Conservation (phyloP, 345 rosid genomes). For the Eucalyptus albens region DNA sequence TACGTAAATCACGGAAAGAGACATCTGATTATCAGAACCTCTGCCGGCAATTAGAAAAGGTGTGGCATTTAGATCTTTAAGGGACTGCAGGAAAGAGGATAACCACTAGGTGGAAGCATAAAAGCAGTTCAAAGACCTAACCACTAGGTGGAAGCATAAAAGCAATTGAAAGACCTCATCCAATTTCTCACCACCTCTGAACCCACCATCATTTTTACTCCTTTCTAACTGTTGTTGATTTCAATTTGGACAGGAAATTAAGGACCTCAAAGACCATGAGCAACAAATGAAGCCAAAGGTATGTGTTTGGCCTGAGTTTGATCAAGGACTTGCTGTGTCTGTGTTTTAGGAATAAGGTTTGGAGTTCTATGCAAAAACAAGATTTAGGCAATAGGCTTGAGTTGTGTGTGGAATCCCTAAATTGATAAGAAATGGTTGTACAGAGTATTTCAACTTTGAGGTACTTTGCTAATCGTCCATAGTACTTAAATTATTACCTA, state of each 20-base stretch:
- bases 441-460: background rate
- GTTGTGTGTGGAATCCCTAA: background rate
- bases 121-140: background rate
- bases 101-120: background rate
- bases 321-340: background rate
- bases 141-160: background rate
- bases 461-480: background rate
- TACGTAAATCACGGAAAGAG: constrained; percentile 63
- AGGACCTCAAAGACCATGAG: constrained; percentile 71
- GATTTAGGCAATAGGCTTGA: background rate
- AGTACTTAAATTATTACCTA: background rate
- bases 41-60: constrained; percentile 65
- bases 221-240: background rate
- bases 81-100: background rate
- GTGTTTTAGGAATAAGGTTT: background rate
- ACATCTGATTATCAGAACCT: constrained; percentile 44
- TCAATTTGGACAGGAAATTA: constrained; percentile 54
- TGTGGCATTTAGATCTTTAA: constrained; percentile 2
- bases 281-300: constrained; percentile 95
- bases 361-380: background rate
- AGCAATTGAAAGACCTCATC: background rate
- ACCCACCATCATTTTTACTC: background rate
- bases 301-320: background rate
- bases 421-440: background rate
- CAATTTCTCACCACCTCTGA: background rate